Conservation (phyloP, 441 rosid species). For the Isatis lusitanica region DNA sequence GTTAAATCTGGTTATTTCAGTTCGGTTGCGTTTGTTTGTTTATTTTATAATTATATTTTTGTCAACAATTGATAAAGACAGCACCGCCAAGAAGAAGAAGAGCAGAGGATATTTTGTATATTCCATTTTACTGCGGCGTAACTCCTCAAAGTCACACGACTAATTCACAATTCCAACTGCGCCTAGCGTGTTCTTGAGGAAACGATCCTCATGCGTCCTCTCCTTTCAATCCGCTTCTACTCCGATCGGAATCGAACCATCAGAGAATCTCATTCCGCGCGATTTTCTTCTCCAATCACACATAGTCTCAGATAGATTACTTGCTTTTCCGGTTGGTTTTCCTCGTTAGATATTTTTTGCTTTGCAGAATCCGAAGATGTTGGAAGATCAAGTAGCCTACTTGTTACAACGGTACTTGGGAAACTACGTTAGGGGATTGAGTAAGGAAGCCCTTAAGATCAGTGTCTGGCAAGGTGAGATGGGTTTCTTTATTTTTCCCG, state of each 20-base stretch:
- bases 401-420: conserved; percentile 89
- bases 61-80: background rate
- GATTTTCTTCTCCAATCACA: background rate
- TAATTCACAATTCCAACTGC: conserved; percentile 29
- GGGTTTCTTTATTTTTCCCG: background rate
- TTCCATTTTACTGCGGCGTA: conserved; percentile 7
- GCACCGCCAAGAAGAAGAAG: conserved; percentile 11
- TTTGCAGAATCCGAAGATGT: conserved; percentile 50
- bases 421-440: conserved; percentile 85
- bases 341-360: conserved; percentile 6
- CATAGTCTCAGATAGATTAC: background rate
- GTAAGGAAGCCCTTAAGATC: conserved; percentile 91
- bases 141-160: conserved; percentile 31
- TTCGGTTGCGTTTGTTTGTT: background rate
- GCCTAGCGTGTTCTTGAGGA: conserved; percentile 44
- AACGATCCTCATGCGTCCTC: conserved; percentile 27
- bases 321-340: conserved; percentile 7
- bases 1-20: background rate
- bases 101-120: conserved; percentile 17
- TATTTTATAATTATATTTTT: background rate
- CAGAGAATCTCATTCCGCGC: background rate
- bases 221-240: conserved; percentile 11
- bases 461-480: conserved; percentile 87
- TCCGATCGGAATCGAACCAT: conserved; percentile 25
- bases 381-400: conserved; percentile 97